phyloP scores from a whole-genome alignment of 495 filamentous ascomycete genomes.

The Paragyromitra xinjiangensis region DNA sequence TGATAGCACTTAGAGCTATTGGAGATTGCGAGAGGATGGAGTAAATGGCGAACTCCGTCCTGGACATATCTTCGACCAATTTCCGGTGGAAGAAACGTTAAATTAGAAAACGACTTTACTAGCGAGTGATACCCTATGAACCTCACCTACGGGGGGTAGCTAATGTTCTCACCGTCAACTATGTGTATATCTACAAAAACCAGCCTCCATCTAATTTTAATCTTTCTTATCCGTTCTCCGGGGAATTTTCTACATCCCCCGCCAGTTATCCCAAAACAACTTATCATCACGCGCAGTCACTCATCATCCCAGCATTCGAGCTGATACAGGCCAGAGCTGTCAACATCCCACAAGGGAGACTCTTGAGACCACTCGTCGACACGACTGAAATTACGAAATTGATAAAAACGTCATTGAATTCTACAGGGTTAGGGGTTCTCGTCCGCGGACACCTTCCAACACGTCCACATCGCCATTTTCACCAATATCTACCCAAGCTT shows the following conservation, averaged over 20 bases:
- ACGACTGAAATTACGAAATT: background rate
- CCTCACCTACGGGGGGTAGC: background rate
- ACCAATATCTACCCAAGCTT: background rate
- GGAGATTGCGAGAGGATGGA: no score
- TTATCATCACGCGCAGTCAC: no score
- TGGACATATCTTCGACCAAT: background rate
- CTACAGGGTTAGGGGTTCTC: background rate
- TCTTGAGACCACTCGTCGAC: background rate
- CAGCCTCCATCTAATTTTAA: background rate
- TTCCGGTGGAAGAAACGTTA: background rate
- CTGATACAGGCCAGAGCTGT: background rate
- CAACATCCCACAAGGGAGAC: background rate
- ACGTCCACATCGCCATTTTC: background rate
- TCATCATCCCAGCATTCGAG: background rate
- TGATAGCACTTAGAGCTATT: no score
- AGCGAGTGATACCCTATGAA: conserved; percentile 12
- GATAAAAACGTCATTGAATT: background rate
- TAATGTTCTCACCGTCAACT: background rate
- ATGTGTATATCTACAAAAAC: background rate
- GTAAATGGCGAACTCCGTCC: no score
- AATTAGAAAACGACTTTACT: background rate
- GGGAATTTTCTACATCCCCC: background rate
- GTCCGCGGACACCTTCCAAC: background rate
- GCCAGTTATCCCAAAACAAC: background rate
- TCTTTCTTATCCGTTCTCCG: background rate